A percentile compares a stretch with the other conserved stretches of the same genome.
phyloP scores from a whole-genome alignment of 371 early-diverging fungal genomes.

The Funneliformis caledonium region DNA sequence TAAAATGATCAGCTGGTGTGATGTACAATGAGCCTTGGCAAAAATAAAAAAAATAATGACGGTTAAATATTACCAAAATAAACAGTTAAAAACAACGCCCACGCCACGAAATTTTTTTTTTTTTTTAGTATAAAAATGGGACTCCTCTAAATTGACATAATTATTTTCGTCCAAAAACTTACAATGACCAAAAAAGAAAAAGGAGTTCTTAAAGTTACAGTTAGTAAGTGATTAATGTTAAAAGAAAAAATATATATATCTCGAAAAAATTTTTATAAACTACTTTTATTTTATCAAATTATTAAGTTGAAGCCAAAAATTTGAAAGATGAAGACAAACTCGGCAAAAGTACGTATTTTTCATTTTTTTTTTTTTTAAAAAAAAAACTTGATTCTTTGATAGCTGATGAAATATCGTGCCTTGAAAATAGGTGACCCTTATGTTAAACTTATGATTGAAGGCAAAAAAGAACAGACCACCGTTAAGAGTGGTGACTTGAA shows the following conservation, averaged over 20 bases:
- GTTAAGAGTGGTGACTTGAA: conserved; percentile 2
- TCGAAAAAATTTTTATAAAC: neutral
- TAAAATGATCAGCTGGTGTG: no score
- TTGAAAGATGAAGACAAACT: conserved; percentile 24
- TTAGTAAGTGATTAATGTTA: neutral
- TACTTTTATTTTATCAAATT: neutral
- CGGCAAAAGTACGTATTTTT: neutral
- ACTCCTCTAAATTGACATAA: no score
- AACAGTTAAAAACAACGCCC: no score
- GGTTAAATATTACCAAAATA: no score
- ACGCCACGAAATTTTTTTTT: no score
- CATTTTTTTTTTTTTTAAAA: no score
- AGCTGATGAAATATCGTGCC: no score
- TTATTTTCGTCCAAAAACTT: neutral
- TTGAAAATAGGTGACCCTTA: conserved; percentile 31
- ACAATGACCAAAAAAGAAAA: neutral
- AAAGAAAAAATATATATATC: neutral
- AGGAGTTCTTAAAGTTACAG: conserved; percentile 14
- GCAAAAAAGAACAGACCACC: conserved; percentile 11
- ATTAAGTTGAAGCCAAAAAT: conserved; percentile 15
- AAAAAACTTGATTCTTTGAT: no score
- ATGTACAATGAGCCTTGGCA: no score
- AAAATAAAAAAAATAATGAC: no score
- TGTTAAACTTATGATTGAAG: conserved; percentile 19
- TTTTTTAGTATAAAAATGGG: no score